A percentile compares a stretch with the other conserved stretches of the same genome.
Conservation (phyloP, 225 moss, liverwort and hornwort species). For the Pleurozium schreberi region DNA sequence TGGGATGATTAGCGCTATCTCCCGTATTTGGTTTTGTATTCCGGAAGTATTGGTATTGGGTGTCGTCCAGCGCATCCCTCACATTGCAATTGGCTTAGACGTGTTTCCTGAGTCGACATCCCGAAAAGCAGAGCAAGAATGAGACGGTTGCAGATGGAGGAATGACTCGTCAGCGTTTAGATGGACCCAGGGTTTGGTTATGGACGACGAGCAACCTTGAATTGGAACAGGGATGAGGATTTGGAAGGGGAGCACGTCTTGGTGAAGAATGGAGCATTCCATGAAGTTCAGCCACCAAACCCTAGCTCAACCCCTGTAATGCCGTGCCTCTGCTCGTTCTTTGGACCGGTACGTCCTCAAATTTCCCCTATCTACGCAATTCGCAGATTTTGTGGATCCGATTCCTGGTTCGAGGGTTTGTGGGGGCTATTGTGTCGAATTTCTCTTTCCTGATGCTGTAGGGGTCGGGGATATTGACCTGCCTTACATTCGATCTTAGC, state of each 20-base stretch:
- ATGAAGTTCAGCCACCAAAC: background rate
- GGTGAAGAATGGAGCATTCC: background rate
- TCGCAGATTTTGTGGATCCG: background rate
- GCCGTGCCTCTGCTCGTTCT: background rate
- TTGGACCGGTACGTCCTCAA: background rate
- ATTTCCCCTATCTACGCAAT: background rate
- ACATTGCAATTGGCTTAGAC: background rate
- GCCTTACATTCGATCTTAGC: background rate
- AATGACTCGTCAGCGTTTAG: background rate
- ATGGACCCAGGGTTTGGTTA: background rate
- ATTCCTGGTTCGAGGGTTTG: background rate
- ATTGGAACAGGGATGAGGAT: background rate
- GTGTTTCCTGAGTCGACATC: background rate
- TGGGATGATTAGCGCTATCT: background rate
- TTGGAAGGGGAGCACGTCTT: background rate
- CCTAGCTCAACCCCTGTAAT: conserved; percentile 14
- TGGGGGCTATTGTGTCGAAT: background rate
- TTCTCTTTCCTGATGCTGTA: background rate
- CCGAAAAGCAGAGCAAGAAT: background rate
- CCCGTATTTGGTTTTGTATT: background rate
- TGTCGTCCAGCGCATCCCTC: background rate
- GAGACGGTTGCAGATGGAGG: background rate
- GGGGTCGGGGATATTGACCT: background rate
- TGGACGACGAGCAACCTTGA: background rate
- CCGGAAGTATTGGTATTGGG: background rate